phyloP scores from a whole-genome alignment of 1,139 yeast genomes.

The Zygosaccharomyces pseudobailii region DNA sequence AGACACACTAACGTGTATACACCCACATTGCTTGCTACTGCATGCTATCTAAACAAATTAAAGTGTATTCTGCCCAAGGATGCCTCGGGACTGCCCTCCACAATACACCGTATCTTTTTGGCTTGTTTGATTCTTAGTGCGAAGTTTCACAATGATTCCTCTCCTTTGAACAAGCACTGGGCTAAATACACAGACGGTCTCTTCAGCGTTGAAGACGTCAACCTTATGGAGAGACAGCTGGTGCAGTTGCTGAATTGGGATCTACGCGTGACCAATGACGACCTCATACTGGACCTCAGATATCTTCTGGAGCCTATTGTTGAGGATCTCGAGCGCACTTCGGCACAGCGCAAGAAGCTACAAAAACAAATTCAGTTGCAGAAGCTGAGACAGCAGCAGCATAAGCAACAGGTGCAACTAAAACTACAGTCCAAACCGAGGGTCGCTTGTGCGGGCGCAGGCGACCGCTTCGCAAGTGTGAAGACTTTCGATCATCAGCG shows the following conservation, averaged over 20 bases:
- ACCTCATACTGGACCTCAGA: conserved; percentile 46
- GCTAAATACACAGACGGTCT: conserved; percentile 70
- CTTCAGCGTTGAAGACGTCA: conserved; percentile 62
- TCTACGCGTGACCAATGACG: conserved; percentile 50
- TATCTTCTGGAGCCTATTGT: conserved; percentile 61
- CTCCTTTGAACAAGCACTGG: conserved; percentile 77
- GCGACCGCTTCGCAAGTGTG: background rate
- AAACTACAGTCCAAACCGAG: background rate
- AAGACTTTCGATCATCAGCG: conserved; percentile 17
- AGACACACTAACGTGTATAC: conserved; percentile 71
- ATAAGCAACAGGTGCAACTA: conserved; percentile 3
- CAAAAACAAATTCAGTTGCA: conserved; percentile 9
- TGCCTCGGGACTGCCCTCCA: conserved; percentile 71
- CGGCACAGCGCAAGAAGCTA: conserved; percentile 19
- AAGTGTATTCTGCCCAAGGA: conserved; percentile 58
- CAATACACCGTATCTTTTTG: conserved; percentile 70
- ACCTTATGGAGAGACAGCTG: conserved; percentile 75
- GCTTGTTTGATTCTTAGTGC: conserved; percentile 69
- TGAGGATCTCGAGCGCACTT: conserved; percentile 45
- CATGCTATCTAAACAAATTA: conserved; percentile 60
- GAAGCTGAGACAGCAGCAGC: conserved; percentile 6
- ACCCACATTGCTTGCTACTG: conserved; percentile 69
- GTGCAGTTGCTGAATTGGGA: conserved; percentile 68
- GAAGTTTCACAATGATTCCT: conserved; percentile 70
- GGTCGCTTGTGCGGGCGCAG: conserved; percentile 8